Base-by-base conservation (phyloP, 2,329 filamentous ascomycete genomes). In the Neofusicoccum cordaticola region DNA sequence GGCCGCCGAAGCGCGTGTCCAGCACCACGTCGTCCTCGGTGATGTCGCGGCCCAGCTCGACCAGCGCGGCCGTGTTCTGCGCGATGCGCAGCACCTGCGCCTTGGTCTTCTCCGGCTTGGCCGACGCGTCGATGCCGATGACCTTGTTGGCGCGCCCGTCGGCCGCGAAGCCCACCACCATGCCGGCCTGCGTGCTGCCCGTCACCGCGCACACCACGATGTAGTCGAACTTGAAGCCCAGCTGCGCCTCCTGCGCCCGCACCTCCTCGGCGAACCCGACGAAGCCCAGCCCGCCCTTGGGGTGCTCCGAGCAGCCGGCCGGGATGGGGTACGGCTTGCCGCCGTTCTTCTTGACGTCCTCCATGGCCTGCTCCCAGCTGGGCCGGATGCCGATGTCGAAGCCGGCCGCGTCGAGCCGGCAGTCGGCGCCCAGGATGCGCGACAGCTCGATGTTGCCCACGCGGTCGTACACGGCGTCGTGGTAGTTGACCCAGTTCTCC, bases 371-470 rank as follows among this genome's bases (percentile, higher is more conserved):
- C 50, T 81, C 79, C 13, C 88, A 80, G 0, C 86, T 90, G 77
- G 90, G 87, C 77, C 86, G 51, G 61, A 65, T 64, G 19, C 66
- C 86, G 69, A 90, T 90, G 35, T 87, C 87, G 70, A 90, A 90
- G 0, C 74, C 74, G 0, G 83, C 83, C 0, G 81, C 78, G 70
- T 88, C 85, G 0, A 90, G 81, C 1, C 83, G 79, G n/a, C 87
- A 81, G 66, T 89, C 85, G 1, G 86, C 87, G 51, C 85, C 85
- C 87, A 90, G 89, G 22, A 90, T 80, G 1, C 87, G 81, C 2
- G 86, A 88, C 2, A 91, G 82, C 76, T 91, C 87, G 68, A 91
- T 88, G 78, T 91, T 91, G 67, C 89, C 89, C 7, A 89, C 88
- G 68, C 82, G 83, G 19, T 84, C 84, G 71, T 90, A 90, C 8